Evolutionary conservation across 2,329 filamentous ascomycete species (phyloP), one percentile per base, ranked within the genome.

Genomic region (Leptographium flavum): DNA sequence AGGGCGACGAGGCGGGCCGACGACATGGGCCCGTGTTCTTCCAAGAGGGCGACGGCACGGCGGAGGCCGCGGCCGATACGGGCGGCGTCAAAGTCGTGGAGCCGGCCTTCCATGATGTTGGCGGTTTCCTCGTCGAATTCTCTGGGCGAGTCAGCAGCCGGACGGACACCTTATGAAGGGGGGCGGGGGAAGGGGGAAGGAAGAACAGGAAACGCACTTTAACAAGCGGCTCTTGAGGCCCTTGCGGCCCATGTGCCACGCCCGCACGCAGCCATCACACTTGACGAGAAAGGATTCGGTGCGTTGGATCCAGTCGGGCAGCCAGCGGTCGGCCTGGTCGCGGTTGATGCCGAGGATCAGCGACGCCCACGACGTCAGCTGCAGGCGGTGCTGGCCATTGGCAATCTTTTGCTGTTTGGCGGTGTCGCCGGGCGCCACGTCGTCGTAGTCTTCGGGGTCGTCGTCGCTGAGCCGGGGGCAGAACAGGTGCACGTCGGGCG

Each of bases 201-300:
- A 4, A 23, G 15, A 42, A 27, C 6, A 35, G 28, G 5, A 13
- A 23, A 61, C 67, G 54, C 65, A 78, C 70, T 79, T 74, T 53
- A 74, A 68, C 45, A 87, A 66, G 40, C 73, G 67, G 48, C 77
- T 74, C 28, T 84, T 63, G 50, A 83, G 74, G 45, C 67, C 64
- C 49, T 74, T 73, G 50, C 83, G 79, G 27, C 71, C 73, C 56
- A 76, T 77, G 59, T 88, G 83, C 73, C 84, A 88, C 53, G 79
- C 79, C 49, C 78, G 70, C 43, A 84, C 79, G 57, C 83, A 88
- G 43, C 74, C 69, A 44, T 85, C 75, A 60, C 83, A 88, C 47
- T 63, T 68, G 47, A 68, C 73, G 22, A 88, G 66, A 33, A 73
- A 71, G 11, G 64, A 58, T 50, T 81, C 74, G 19, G 83, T 66